These are phyloP conservation scores for Emericellopsis terricola DNA, from an alignment of 495 filamentous ascomycete genomes.

Conservation along the genomic window DNA sequence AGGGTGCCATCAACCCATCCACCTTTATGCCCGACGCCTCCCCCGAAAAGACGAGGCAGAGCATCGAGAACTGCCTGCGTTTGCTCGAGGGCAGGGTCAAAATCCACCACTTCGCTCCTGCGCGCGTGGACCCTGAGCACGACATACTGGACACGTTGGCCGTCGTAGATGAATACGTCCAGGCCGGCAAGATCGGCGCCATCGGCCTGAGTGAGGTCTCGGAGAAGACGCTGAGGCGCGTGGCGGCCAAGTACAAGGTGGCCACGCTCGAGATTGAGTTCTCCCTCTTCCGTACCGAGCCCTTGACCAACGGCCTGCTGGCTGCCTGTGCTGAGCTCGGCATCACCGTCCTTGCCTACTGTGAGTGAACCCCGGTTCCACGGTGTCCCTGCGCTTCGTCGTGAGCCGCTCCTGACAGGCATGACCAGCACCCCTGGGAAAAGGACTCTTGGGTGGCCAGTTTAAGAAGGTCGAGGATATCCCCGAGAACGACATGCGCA, in stretches of 20 bases:
- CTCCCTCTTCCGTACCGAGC: conserved; percentile 48
- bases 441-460: conserved; percentile 40
- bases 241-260: conserved; percentile 51
- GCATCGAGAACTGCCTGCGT: conserved; percentile 47
- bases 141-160: conserved; percentile 30
- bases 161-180: conserved; percentile 39
- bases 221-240: conserved; percentile 57
- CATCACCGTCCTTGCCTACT: conserved; percentile 52
- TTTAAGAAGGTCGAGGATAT: conserved; percentile 44
- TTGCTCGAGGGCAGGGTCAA: conserved; percentile 55
- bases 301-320: conserved; percentile 57
- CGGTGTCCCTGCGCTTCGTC: conserved; percentile 7
- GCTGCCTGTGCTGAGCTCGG: conserved; percentile 48
- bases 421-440: conserved; percentile 8
- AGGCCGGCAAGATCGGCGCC: conserved; percentile 64
- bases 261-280: conserved; percentile 66
- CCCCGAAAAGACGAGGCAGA: conserved; percentile 40
- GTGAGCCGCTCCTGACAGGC: conserved; percentile 5
- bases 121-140: conserved; percentile 47
- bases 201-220: conserved; percentile 58
- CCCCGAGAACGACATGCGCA: conserved; percentile 37
- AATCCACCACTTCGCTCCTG: conserved; percentile 68
- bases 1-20: conserved; percentile 31
- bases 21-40: conserved; percentile 33
- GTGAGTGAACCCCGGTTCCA: conserved; percentile 21